phyloP scores from a whole-genome alignment of 2,329 filamentous ascomycete genomes.

The Lasiodiplodia sp. region DNA sequence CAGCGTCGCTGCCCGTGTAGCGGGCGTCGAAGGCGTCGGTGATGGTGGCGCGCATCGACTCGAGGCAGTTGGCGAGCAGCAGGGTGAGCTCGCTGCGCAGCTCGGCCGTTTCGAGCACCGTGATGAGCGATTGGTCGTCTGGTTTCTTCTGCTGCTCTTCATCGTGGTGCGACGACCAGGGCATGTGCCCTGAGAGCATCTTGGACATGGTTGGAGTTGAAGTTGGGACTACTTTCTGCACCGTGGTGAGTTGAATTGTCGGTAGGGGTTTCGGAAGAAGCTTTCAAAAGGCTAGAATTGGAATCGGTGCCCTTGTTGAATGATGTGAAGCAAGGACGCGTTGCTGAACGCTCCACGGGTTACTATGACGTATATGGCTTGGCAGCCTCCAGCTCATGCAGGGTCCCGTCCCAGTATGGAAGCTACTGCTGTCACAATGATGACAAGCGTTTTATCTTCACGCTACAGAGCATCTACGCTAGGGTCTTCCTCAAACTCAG shows the following conservation, averaged over 20 bases:
- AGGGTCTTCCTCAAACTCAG: too few species aligned
- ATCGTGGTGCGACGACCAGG: slow-evolving; percentile 25
- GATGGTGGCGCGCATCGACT: slow-evolving; percentile 52
- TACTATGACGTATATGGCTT: slow-evolving; percentile 29
- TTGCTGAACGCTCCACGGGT: slow-evolving; percentile 4
- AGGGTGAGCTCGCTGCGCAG: slow-evolving; percentile 55
- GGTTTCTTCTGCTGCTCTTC: slow-evolving; percentile 1
- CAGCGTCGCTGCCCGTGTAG: slow-evolving; percentile 35
- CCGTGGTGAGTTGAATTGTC: neutral
- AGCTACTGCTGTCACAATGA: neutral
- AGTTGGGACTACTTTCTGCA: neutral
- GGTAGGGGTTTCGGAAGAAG: neutral
- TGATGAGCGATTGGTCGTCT: slow-evolving; percentile 17
- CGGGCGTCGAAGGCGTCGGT: slow-evolving; percentile 45
- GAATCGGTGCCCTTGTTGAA: neutral
- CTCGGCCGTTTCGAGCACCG: slow-evolving; percentile 50
- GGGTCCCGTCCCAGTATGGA: neutral
- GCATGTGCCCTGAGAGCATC: slow-evolving; percentile 25
- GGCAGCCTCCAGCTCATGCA: slow-evolving; percentile 7
- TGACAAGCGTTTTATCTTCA: neutral
- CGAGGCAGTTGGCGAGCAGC: slow-evolving; percentile 55
- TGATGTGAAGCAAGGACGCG: slow-evolving; percentile 28
- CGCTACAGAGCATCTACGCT: neutral
- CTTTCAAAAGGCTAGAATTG: neutral
- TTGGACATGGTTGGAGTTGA: slow-evolving; percentile 3